phyloP scores from a whole-genome alignment of 768 basidiomycete species.

The Pleurotus pulmonarius region DNA sequence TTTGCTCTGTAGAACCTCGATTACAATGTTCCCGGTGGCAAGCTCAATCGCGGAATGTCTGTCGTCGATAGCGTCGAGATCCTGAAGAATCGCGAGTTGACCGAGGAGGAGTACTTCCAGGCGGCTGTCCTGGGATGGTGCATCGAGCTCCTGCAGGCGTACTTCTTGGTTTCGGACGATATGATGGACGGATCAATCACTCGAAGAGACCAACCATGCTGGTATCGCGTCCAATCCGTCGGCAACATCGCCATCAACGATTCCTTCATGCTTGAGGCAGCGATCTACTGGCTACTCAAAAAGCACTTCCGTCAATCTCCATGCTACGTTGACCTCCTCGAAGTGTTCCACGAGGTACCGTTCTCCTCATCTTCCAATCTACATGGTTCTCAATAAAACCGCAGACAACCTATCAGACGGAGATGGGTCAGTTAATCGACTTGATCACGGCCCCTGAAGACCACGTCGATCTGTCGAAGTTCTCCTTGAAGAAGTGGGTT shows the following conservation, averaged over 20 bases:
- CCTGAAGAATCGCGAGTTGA: constrained; percentile 64
- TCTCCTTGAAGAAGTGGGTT: constrained; percentile 77
- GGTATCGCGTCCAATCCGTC: constrained; percentile 68
- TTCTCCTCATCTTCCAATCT: background rate
- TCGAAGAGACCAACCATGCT: constrained; percentile 92
- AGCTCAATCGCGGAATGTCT: constrained; percentile 95
- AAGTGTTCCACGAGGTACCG: constrained; percentile 76
- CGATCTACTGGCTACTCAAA: constrained; percentile 90
- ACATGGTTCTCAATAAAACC: background rate
- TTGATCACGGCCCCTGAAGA: constrained; percentile 94
- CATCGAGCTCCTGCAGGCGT: constrained; percentile 95
- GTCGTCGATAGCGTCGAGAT: constrained; percentile 93
- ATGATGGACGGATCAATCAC: constrained; percentile 97
- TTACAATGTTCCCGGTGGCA: constrained; percentile 95
- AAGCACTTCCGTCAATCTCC: constrained; percentile 75
- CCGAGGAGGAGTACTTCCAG: constrained; percentile 84
- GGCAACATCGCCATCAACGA: constrained; percentile 94
- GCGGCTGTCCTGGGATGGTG: constrained; percentile 92
- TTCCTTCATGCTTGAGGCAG: constrained; percentile 90
- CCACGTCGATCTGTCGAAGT: constrained; percentile 79
- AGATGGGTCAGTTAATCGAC: constrained; percentile 95
- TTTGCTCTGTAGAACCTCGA: constrained; percentile 61
- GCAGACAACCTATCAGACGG: constrained; percentile 78
- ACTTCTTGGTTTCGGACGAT: constrained; percentile 95
- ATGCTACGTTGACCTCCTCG: constrained; percentile 87